phyloP scores from a whole-genome alignment of 2,329 filamentous ascomycete species.

The Apiospora marii region DNA sequence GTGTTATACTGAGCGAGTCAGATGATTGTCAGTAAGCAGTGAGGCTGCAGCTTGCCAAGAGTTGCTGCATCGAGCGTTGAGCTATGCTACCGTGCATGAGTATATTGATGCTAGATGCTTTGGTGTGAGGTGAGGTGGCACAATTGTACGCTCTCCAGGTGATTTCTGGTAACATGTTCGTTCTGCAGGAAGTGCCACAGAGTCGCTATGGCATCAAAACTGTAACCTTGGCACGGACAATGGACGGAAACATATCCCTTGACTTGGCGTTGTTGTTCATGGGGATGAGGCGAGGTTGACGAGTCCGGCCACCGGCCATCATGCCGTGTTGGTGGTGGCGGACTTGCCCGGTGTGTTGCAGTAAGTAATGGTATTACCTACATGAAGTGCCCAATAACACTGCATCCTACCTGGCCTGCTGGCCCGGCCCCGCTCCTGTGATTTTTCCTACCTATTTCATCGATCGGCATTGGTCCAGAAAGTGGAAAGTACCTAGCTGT shows the following conservation, averaged over 20 bases:
- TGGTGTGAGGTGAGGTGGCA: not conserved
- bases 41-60: constrained; percentile 41
- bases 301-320: not conserved
- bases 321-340: constrained; percentile 26
- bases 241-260: not conserved
- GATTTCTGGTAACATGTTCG: not conserved
- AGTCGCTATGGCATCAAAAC: not conserved
- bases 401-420: not conserved
- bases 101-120: not conserved
- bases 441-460: not conserved
- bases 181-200: not conserved
- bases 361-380: not conserved
- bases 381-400: not conserved
- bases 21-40: not conserved
- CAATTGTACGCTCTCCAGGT: not conserved
- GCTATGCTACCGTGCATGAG: constrained; percentile 30
- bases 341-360: constrained; percentile 2
- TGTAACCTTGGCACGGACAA: not conserved
- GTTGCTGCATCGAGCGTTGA: constrained; percentile 31
- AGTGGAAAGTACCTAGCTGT: not conserved
- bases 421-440: not conserved
- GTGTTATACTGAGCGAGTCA: not conserved
- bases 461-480: constrained; percentile 4
- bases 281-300: not conserved
- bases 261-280: not conserved